Conservation (phyloP, 129 eudicot genomes). For the Saussurea involucrata region DNA sequence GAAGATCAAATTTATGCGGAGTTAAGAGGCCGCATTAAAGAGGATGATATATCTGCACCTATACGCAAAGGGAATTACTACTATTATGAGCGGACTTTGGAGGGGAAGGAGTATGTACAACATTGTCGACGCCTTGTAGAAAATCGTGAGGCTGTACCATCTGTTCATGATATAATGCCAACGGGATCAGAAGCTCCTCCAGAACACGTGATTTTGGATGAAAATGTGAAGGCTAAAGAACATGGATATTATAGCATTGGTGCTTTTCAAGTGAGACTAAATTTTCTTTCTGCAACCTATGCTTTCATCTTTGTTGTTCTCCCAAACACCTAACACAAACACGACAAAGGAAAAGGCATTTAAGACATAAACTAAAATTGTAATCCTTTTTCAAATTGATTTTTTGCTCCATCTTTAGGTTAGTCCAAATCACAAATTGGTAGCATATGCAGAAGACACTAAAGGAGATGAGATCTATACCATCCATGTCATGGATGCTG, state of each 20-base stretch:
- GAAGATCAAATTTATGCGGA: conserved; percentile 76
- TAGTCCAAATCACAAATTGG: conserved; percentile 77
- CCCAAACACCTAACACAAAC: neutral
- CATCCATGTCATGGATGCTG: conserved; percentile 67
- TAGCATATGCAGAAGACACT: conserved; percentile 96
- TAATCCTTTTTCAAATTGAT: neutral
- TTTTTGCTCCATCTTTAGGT: conserved; percentile 37
- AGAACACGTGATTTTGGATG: conserved; percentile 82
- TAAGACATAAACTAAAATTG: neutral
- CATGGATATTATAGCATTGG: conserved; percentile 68
- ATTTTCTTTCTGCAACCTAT: conserved; percentile 3
- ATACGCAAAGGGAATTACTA: conserved; percentile 69
- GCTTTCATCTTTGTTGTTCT: neutral
- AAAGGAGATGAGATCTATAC: conserved; percentile 94
- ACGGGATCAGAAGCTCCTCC: conserved; percentile 86
- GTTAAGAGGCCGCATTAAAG: conserved; percentile 79
- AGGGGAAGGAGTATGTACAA: conserved; percentile 86
- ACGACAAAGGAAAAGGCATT: neutral
- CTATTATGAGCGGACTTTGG: conserved; percentile 75
- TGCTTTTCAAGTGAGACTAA: conserved; percentile 53
- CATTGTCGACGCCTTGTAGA: conserved; percentile 70
- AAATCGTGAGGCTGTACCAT: conserved; percentile 27
- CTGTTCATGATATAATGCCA: conserved; percentile 77
- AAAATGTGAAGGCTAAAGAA: conserved; percentile 68
- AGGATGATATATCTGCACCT: conserved; percentile 89